Evolutionary conservation across 192 early-diverging fungal species (phyloP).

Genomic region (Gigaspora rosea): DNA sequence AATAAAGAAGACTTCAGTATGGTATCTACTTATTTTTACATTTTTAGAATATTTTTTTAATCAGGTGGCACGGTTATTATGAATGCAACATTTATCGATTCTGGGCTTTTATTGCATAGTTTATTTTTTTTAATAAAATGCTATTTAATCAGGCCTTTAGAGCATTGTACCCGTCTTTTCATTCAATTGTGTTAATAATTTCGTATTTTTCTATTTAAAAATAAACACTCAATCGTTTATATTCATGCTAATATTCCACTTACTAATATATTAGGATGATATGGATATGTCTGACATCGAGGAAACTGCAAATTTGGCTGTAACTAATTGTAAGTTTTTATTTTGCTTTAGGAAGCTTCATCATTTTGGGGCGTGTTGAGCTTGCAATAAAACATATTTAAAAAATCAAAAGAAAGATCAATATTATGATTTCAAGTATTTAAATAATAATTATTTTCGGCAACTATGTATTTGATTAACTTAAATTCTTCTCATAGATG

Average conservation of each 20-base stretch:
- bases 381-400: neutral
- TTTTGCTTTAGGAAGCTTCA: no score
- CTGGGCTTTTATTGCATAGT: no score
- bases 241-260: conserved; percentile 3
- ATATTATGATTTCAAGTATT: no score
- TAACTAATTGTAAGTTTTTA: conserved; percentile 21
- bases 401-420: no score
- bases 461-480: neutral
- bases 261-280: conserved; percentile 29
- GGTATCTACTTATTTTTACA: conserved; percentile 6
- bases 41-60: neutral
- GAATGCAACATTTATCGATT: neutral
- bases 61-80: neutral
- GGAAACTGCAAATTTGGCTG: conserved; percentile 31
- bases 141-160: neutral
- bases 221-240: no score
- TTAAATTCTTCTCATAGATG: conserved; percentile 35
- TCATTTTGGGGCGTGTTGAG: no score
- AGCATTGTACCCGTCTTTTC: no score
- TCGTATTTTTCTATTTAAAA: no score
- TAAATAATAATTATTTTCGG: no score
- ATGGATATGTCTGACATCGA: conserved; percentile 41
- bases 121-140: neutral
- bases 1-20: conserved; percentile 33
- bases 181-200: no score